A percentile compares a stretch with the other conserved stretches of the same genome.
Conservation (phyloP, 1,284 basidiomycete genomes). For the Omphalotus olearius region DNA sequence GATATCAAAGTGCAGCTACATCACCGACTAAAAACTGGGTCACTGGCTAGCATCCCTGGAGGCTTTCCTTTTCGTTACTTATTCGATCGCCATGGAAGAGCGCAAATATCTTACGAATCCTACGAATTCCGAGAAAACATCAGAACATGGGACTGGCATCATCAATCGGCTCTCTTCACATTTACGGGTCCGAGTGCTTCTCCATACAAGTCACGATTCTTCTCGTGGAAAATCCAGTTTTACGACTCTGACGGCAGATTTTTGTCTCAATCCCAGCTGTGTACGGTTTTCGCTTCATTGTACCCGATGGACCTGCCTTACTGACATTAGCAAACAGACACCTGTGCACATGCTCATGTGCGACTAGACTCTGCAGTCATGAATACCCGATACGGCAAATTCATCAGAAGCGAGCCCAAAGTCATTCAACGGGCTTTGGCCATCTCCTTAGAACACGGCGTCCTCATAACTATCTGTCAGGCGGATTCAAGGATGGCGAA, state of each 20-base stretch:
- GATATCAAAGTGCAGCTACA: slow-evolving; percentile 25
- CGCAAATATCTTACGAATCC: slow-evolving; percentile 3
- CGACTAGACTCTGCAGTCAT: slow-evolving; percentile 27
- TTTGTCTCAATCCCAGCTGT: neutral
- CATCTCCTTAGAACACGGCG: slow-evolving; percentile 31
- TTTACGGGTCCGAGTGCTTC: neutral
- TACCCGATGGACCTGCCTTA: neutral
- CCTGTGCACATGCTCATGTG: slow-evolving; percentile 23
- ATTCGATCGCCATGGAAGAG: slow-evolving; percentile 17
- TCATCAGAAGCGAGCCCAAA: slow-evolving; percentile 24
- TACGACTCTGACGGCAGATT: neutral
- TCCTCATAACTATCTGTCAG: slow-evolving; percentile 27
- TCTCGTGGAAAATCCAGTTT: slow-evolving; percentile 1
- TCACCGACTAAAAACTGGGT: slow-evolving; percentile 23
- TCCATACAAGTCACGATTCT: neutral
- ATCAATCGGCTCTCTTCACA: neutral
- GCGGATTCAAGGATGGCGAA: slow-evolving; percentile 11
- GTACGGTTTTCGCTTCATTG: neutral
- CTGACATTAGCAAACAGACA: neutral
- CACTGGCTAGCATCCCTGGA: slow-evolving; percentile 23
- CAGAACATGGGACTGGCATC: slow-evolving; percentile 2
- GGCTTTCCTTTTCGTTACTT: slow-evolving; percentile 30
- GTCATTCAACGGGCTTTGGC: slow-evolving; percentile 31
- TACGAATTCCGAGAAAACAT: neutral
- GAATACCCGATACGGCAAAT: slow-evolving; percentile 26